Conservation (phyloP, 148 eudicot species). For the Amaranthus cruentus region DNA sequence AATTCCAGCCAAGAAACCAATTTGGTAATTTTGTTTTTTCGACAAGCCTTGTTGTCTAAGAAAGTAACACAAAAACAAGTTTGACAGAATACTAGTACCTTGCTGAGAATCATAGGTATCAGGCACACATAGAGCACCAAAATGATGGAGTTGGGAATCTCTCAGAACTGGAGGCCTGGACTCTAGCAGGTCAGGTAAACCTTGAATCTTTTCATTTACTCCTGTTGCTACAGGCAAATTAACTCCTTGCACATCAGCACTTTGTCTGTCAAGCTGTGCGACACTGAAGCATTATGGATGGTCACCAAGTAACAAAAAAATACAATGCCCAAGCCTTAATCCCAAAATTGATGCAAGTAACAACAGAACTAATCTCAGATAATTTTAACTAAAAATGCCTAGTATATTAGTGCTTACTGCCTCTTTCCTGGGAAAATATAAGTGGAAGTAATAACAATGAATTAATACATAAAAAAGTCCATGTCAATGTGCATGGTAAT, state of each 20-base stretch:
- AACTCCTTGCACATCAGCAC: conserved; percentile 23
- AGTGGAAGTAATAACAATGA: too few species aligned
- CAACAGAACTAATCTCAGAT: neutral
- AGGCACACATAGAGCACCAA: conserved; percentile 50
- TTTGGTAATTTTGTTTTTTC: neutral
- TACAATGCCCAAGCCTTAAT: neutral
- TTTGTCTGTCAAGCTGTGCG: conserved; percentile 49
- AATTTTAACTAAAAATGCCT: neutral
- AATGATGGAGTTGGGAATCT: conserved; percentile 28
- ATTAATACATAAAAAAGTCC: too few species aligned
- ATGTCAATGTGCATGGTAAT: too few species aligned
- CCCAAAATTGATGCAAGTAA: neutral
- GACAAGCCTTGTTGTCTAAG: neutral
- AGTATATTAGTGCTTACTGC: too few species aligned
- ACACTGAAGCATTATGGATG: conserved; percentile 35
- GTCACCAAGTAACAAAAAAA: neutral
- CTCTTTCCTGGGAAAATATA: too few species aligned
- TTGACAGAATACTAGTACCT: conserved; percentile 41
- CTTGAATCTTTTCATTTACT: conserved; percentile 27
- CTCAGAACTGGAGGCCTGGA: conserved; percentile 17
- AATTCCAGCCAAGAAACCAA: neutral
- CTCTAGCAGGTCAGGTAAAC: conserved; percentile 23
- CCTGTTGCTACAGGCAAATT: conserved; percentile 24
- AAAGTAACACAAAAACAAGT: neutral
- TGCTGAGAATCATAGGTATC: conserved; percentile 54